A percentile compares a stretch with the other conserved stretches of the same genome.
Evolutionary conservation across 352 stramenopile species (phyloP).

Genomic region (Globisporangium perplexum): DNA sequence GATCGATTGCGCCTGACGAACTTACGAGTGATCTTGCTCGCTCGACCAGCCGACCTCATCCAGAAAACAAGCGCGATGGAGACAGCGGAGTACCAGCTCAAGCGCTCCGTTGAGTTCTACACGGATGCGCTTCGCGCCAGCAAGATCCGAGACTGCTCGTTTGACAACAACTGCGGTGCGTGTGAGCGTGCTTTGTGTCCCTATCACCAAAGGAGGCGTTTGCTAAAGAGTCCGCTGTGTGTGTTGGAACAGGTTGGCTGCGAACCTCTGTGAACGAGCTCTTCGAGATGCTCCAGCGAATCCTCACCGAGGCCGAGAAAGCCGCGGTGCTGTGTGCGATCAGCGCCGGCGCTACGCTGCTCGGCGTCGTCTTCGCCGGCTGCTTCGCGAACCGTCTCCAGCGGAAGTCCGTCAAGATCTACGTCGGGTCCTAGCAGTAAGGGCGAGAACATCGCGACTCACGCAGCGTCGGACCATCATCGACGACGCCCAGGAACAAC

Average conservation of each 20-base stretch:
- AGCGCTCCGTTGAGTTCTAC: conserved; percentile 50
- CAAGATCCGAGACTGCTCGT: conserved; percentile 58
- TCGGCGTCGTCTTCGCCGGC: conserved; percentile 27
- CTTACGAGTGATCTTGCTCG: neutral
- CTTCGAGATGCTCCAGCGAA: conserved; percentile 37
- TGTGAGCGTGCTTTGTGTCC: too few relatives aligned
- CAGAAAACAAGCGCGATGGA: conserved; percentile 42
- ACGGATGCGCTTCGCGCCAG: conserved; percentile 37
- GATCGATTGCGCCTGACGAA: neutral
- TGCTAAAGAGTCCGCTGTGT: too few relatives aligned
- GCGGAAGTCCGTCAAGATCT: conserved; percentile 53
- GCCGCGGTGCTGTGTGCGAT: conserved; percentile 25
- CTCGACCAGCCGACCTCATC: conserved; percentile 31
- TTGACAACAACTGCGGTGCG: conserved; percentile 52
- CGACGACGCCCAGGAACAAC: too few relatives aligned
- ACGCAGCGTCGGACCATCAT: too few relatives aligned
- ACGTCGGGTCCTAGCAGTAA: conserved; percentile 28
- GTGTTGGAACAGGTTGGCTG: conserved; percentile 32
- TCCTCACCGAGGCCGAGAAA: conserved; percentile 32
- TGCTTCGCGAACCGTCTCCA: conserved; percentile 44
- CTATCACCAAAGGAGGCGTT: too few relatives aligned
- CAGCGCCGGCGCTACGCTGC: conserved; percentile 18
- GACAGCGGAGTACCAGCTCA: conserved; percentile 48
- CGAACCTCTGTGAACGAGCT: conserved; percentile 33
- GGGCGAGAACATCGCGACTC: too few relatives aligned